phyloP scores from a whole-genome alignment of 192 early-diverging fungal genomes.

The Entomortierella chlamydospora region DNA sequence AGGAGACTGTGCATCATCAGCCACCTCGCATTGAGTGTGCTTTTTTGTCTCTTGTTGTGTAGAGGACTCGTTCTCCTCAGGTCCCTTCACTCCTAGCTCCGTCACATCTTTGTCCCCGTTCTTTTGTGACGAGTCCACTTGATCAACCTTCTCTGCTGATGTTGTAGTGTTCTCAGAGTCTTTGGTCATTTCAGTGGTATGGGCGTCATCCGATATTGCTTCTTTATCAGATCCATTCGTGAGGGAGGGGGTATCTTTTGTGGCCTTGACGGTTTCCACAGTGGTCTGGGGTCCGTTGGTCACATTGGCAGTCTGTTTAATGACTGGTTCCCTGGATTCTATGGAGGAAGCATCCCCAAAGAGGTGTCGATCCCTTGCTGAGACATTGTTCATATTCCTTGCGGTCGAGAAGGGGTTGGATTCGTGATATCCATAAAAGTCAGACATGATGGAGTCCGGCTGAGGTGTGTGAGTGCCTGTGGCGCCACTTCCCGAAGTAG shows the following conservation, averaged over 20 bases:
- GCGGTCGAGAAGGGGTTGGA: constrained; percentile 40
- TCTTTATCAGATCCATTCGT: neutral
- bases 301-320: constrained; percentile 10
- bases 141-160: neutral
- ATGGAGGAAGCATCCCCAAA: constrained; percentile 45
- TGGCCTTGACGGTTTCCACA: neutral
- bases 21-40: neutral
- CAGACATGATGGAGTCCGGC: constrained; percentile 30
- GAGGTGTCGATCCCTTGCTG: constrained; percentile 28
- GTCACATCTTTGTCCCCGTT: neutral
- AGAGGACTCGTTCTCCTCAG: neutral
- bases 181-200: neutral
- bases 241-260: neutral
- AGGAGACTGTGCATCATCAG: neutral
- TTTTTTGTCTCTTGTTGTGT: neutral
- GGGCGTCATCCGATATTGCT: neutral
- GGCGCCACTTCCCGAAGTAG: constrained; percentile 12
- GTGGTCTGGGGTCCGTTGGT: neutral
- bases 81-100: neutral
- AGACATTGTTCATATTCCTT: constrained; percentile 16
- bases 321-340: constrained; percentile 29
- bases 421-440: constrained; percentile 51
- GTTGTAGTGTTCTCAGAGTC: neutral
- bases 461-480: constrained; percentile 25
- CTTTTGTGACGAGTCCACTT: neutral